Base-by-base conservation (phyloP, 2,329 filamentous ascomycete species). In the Colletotrichum sp. region DNA sequence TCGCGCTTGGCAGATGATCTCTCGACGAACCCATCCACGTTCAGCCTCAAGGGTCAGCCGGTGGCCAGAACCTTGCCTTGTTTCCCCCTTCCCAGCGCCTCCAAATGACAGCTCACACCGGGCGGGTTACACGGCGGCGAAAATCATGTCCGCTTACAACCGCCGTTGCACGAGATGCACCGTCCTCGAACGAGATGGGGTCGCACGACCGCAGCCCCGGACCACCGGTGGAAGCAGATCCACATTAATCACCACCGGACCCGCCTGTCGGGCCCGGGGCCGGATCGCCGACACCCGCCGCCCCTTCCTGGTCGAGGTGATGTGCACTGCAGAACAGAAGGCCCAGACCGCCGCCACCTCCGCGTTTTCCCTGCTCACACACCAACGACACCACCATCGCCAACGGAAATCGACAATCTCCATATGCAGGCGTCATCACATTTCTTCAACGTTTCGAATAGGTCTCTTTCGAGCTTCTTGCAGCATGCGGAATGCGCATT, bases 331-430 rank as follows among this genome's bases (percentile, higher is more conserved):
- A 34, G 39, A 34, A 69, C 3, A 49, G 39, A 15, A 7, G 15
- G 69, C 67, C 69, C 21, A 72, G 69, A 75, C 73, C 73, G 69
- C 57, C 59, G 57, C 64, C 44, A 69, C 70, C 64, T 65, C 70
- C 65, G 32, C 59, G 59, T 60, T 49, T 70, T 32, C 49, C 36
- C 26, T 64, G 49, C 55, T 39, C 28, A 24, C 32, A 15, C 34
- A 60, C 32, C 28, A n/a, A 49, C 64, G 32, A 64, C 59, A 76
- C 70, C 64, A 60, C 34, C 55, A 69, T 18, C 32, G 30, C 44
- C 28, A 24, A 65, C 62, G 68, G 57, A 49, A 65, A 65, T 39
- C 39, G 69, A 36, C 59, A 66, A 49, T 66, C 24, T 24, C 34
- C 63, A n/a, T 21, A 66, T 66, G 63, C 63, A 66, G 24, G 18